Conservation (phyloP, 2,329 filamentous ascomycete species). For the Aspergillus pseudotamarii region DNA sequence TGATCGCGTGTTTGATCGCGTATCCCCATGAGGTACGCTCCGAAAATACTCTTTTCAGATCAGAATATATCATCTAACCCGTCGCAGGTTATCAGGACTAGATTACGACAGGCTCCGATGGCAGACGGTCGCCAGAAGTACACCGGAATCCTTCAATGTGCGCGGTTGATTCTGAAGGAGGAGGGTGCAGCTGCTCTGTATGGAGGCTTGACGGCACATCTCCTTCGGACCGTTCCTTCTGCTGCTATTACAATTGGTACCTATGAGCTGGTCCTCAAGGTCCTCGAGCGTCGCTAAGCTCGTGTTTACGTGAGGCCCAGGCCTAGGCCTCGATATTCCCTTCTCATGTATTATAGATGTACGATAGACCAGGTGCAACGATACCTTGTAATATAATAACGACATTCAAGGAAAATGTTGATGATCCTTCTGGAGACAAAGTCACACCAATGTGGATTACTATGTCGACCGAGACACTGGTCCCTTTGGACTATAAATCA, state of each 20-base stretch:
- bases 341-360: slow-evolving; percentile 5
- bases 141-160: slow-evolving; percentile 39
- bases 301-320: neutral
- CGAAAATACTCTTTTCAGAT: neutral
- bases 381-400: slow-evolving; percentile 1
- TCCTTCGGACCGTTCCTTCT: slow-evolving; percentile 39
- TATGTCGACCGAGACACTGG: neutral
- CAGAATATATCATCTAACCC: neutral
- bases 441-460: neutral
- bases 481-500: neutral
- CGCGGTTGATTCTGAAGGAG: slow-evolving; percentile 37
- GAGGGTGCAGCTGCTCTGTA: slow-evolving; percentile 41
- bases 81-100: slow-evolving; percentile 37
- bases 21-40: slow-evolving; percentile 39
- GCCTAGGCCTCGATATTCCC: neutral
- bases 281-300: slow-evolving; percentile 13
- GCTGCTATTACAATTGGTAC: slow-evolving; percentile 41
- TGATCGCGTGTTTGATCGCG: slow-evolving; percentile 35
- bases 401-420: neutral
- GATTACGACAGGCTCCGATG: slow-evolving; percentile 39
- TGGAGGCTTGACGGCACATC: slow-evolving; percentile 40
- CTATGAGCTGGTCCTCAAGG: slow-evolving; percentile 40
- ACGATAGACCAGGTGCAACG: neutral
- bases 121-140: slow-evolving; percentile 39
- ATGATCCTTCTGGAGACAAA: neutral